These are phyloP conservation scores for Paraconiothyrium brasiliense DNA, from an alignment of 2,329 filamentous ascomycete species.

Conservation along the genomic window DNA sequence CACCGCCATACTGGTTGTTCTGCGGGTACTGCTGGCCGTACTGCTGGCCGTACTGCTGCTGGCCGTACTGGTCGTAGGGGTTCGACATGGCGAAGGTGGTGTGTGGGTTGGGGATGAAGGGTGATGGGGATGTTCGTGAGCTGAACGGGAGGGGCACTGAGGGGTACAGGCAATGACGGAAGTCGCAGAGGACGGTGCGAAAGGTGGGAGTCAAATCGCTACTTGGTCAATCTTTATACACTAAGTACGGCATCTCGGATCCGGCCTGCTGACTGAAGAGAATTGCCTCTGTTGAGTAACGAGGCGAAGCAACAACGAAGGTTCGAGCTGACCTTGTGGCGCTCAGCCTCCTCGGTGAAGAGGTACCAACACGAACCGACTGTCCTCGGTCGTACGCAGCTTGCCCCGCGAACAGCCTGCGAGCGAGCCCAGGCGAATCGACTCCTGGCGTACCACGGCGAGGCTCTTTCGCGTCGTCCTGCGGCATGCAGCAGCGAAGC, in stretches of 20 bases:
- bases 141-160: constrained; percentile 24
- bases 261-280: constrained; percentile 36
- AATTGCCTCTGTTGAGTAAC: constrained; percentile 25
- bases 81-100: constrained; percentile 57
- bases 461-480: constrained; percentile 1
- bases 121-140: constrained; percentile 10
- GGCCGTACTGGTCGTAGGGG: constrained; percentile 59
- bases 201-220: constrained; percentile 20
- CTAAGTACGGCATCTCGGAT: constrained; percentile 25
- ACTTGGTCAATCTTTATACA: constrained; percentile 21
- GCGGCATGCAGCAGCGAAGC: constrained; percentile 6
- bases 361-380: background rate
- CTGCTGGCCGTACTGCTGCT: constrained; percentile 41
- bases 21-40: constrained; percentile 42
- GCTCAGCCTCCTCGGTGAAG: constrained; percentile 41
- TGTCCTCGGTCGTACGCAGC: constrained; percentile 2
- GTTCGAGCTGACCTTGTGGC: constrained; percentile 27
- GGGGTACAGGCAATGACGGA: constrained; percentile 18
- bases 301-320: constrained; percentile 42
- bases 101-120: constrained; percentile 12
- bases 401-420: constrained; percentile 18
- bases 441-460: background rate
- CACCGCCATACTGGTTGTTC: constrained; percentile 35
- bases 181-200: constrained; percentile 9
- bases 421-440: background rate